phyloP scores from a whole-genome alignment of 2,329 filamentous ascomycete genomes.

The Colletotrichum trifolii region DNA sequence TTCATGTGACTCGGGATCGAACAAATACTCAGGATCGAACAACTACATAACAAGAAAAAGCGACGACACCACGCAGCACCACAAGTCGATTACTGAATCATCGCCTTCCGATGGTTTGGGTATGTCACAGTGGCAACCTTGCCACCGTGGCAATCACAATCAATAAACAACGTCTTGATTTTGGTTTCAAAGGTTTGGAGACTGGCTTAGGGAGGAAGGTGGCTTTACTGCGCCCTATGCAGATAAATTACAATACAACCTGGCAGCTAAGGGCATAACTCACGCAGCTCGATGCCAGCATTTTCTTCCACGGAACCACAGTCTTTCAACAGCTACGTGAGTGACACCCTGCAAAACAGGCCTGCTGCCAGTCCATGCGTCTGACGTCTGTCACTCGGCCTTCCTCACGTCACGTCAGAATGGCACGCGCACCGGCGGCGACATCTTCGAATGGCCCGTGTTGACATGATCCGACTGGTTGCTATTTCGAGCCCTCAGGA shows the following conservation, averaged over 20 bases:
- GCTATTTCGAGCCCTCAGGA: constrained; percentile 14
- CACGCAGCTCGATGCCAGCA: neutral
- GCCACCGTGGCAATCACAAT: constrained; percentile 26
- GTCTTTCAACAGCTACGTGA: no score
- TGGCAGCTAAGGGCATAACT: constrained; percentile 2
- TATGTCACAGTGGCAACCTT: neutral
- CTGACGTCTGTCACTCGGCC: constrained; percentile 7
- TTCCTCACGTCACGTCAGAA: constrained; percentile 15
- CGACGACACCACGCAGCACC: no score
- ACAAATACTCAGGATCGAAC: no score
- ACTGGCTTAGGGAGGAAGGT: constrained; percentile 14
- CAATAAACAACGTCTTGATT: constrained; percentile 1
- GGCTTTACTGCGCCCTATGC: constrained; percentile 23
- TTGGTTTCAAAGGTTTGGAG: constrained; percentile 22
- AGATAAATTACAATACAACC: constrained; percentile 35
- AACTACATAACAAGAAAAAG: no score
- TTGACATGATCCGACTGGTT: constrained; percentile 13
- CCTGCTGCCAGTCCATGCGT: constrained; percentile 9
- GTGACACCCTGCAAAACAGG: neutral
- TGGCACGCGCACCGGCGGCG: neutral
- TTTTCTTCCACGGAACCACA: neutral
- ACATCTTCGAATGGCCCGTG: neutral
- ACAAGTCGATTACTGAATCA: no score
- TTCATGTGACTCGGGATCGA: no score
- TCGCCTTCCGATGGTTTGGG: no score